phyloP scores from a whole-genome alignment of 441 rosid genomes.

The Populus hybrid region DNA sequence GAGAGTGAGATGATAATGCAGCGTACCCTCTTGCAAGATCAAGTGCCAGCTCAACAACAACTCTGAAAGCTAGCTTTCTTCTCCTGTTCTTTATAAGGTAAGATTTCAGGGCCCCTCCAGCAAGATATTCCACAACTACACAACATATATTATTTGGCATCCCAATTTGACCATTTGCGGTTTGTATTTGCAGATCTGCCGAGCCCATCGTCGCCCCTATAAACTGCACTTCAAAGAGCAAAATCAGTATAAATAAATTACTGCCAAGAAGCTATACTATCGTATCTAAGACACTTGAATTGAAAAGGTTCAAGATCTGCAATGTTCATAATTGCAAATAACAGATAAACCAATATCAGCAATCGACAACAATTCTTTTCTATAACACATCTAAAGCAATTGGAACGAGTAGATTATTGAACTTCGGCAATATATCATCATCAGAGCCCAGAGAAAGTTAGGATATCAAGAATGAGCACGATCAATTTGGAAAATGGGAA shows the following conservation, averaged over 20 bases:
- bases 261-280: not conserved
- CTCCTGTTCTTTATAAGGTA: constrained; percentile 81
- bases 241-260: constrained; percentile 10
- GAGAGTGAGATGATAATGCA: not conserved
- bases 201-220: constrained; percentile 96
- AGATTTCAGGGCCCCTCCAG: constrained; percentile 81
- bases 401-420: not conserved
- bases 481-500: not conserved
- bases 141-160: constrained; percentile 85
- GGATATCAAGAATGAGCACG: not conserved
- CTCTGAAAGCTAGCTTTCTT: constrained; percentile 83
- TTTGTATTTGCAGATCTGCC: constrained; percentile 66
- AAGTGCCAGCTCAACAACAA: constrained; percentile 85
- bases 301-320: not conserved
- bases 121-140: constrained; percentile 92
- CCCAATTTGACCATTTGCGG: constrained; percentile 67
- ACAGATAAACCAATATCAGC: not conserved
- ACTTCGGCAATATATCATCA: not conserved
- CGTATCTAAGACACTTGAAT: not conserved
- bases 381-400: not conserved
- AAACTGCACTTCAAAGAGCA: constrained; percentile 48
- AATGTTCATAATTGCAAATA: not conserved
- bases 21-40: constrained; percentile 96
- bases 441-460: not conserved
- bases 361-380: not conserved